phyloP scores from a whole-genome alignment of 177 flowering plant genomes.

The Vitis hybrid region DNA sequence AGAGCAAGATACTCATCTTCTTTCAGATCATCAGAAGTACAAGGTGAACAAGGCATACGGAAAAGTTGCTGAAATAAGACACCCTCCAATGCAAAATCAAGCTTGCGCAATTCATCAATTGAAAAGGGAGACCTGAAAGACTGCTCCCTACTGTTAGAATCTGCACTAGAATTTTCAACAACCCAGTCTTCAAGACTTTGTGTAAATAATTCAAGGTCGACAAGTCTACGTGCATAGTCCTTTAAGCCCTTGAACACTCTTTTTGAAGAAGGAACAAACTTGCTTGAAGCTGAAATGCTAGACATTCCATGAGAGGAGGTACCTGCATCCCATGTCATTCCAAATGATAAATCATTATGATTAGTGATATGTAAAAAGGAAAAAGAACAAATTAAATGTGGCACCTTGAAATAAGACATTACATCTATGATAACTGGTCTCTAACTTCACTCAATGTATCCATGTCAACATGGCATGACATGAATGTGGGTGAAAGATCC shows the following conservation, averaged over 20 bases:
- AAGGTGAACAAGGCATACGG: conserved; percentile 70
- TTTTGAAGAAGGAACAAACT: conserved; percentile 50
- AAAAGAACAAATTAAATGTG: not conserved
- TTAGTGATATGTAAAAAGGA: not conserved
- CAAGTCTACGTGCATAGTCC: conserved; percentile 47
- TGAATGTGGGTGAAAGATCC: no score
- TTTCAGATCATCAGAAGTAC: conserved; percentile 39
- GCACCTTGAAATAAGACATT: not conserved
- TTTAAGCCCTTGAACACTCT: conserved; percentile 55
- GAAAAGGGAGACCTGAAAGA: conserved; percentile 52
- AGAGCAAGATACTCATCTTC: conserved; percentile 65
- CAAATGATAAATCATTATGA: not conserved
- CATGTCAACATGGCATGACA: no score
- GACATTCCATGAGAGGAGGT: conserved; percentile 47
- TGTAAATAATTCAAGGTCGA: conserved; percentile 46
- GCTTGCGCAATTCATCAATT: conserved; percentile 59
- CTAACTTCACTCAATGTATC: no score
- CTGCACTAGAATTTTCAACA: conserved; percentile 35
- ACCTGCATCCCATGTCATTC: conserved; percentile 28
- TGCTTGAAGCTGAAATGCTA: conserved; percentile 47
- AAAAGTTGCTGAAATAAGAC: conserved; percentile 71
- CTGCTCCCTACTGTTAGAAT: conserved; percentile 31
- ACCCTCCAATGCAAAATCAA: conserved; percentile 83
- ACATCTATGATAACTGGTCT: not conserved
- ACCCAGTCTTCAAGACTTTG: conserved; percentile 64